Base-by-base conservation (phyloP, 139 green algal genomes). In the Micractinium conductrix region DNA sequence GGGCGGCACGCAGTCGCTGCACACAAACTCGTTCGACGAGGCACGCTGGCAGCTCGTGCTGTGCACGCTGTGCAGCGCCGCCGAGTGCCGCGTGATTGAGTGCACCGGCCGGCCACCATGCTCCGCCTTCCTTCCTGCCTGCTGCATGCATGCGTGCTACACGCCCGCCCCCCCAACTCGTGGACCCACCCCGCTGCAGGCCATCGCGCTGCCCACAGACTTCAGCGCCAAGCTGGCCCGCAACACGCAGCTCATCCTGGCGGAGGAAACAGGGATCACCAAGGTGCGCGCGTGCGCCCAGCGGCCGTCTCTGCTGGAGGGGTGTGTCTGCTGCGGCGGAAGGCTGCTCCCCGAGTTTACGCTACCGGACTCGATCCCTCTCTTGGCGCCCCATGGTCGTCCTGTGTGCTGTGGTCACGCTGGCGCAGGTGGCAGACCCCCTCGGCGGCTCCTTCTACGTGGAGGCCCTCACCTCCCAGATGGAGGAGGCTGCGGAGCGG, bases 21-120 rank as follows among this genome's bases (percentile, higher is more conserved):
- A 95, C 84, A 95, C 92, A 74, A 95, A 95, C 81, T 93, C 91
- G 26, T 95, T 93, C 67, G 92, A 95, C 76, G 92, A 95, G 87
- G 76, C n/a, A 26, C 1, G 76, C 38, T 22, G 44, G 72, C 44
- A 24, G 9, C 19, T 58, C 40, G 60, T 37, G 3, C 4, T n/a
- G n/a, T n/a, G n/a, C n/a, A n/a, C n/a, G n/a, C n/a, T n/a, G n/a
- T n/a, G n/a, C n/a, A n/a, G n/a, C n/a, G n/a, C n/a, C n/a, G n/a
- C n/a, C n/a, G n/a, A n/a, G n/a, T n/a, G n/a, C n/a, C n/a, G n/a
- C n/a, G n/a, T n/a, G n/a, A n/a, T n/a, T n/a, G n/a, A n/a, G n/a
- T n/a, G n/a, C n/a, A n/a, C n/a, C n/a, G n/a, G n/a, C n/a, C n/a
- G n/a, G n/a, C n/a, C n/a, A n/a, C n/a, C n/a, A n/a, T n/a, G n/a